Evolutionary conservation across 2,329 filamentous ascomycete species (phyloP), one percentile per base, ranked within the genome.

Genomic region (Microdochium trichocladiopsis): DNA sequence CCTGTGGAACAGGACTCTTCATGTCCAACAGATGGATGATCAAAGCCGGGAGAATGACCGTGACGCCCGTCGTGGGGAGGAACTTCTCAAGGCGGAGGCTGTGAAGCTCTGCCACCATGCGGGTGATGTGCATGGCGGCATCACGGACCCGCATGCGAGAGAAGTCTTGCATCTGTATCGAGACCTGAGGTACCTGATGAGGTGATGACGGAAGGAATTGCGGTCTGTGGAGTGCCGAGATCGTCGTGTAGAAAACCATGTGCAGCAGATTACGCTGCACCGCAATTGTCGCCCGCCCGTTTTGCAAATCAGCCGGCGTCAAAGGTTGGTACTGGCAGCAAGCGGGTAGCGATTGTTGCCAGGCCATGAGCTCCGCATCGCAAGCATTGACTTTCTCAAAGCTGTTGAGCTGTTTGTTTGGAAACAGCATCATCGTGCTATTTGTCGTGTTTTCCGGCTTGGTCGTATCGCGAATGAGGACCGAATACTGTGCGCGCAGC

Each of bases 11-110:
- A 4, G 84, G 86, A 31, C 89, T 90, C 67, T 95, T 95, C 78
- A 96, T 93, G 66, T 96, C 90, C 8, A 96, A 80, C 18, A 96
- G 79, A 64, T 96, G 92, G 52, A 95, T 95, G 60, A 96, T 95
- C 72, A 96, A 93, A 21, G 92, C 91, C 0, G 92, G 92, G 1
- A 96, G 80, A 4, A 96, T 84, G 41, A 95, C 90, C 0, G 92
- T 96, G 10, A 96, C 91, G 37, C 91, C 91, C 0, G 90, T 93
- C 0, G 91, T 96, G 2, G 92, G 91, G 9, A 96, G 79, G 62
- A 84, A 95, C 53, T 80, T 82, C 56, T 93, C 90, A 12, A 96
- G 77, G 49, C 86, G 81, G 48, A 86, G 74, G 33, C 79, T 76
- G 64, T 90, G 86, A 47, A 96, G 76, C 57, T 90, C 85, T 48